Percentiles rank a stretch among this genome's conserved stretches.
Conservation (phyloP, 306 rosid species). For the Sindora glabra region DNA sequence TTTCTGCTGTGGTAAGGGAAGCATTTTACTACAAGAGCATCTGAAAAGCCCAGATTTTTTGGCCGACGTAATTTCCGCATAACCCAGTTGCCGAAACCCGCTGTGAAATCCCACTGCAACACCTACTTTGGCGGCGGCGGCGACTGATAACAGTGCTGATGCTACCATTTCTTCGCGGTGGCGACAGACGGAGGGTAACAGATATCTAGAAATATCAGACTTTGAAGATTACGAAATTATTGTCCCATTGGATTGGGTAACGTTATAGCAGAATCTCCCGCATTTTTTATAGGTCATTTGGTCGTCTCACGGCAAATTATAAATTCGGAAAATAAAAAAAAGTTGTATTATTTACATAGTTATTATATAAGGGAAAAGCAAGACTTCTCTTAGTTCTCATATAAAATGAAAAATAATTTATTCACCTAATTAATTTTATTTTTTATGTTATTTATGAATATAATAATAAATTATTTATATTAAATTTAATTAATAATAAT, state of each 20-base stretch:
- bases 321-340: too few relatives aligned
- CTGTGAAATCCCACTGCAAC: slow-evolving; percentile 13
- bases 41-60: slow-evolving; percentile 19
- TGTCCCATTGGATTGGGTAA: background rate
- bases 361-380: too few relatives aligned
- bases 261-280: background rate
- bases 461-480: too few relatives aligned
- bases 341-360: too few relatives aligned
- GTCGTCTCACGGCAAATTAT: too few relatives aligned
- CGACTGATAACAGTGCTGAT: slow-evolving; percentile 33
- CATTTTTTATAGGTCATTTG: background rate
- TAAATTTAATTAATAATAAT: too few relatives aligned
- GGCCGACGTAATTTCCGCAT: slow-evolving; percentile 2
- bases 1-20: slow-evolving; percentile 15
- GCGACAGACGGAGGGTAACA: slow-evolving; percentile 3
- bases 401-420: too few relatives aligned
- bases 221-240: background rate
- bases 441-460: too few relatives aligned
- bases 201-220: slow-evolving; percentile 24
- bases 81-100: slow-evolving; percentile 26
- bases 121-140: slow-evolving; percentile 28
- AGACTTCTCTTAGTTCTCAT: too few relatives aligned
- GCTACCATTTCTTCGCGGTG: slow-evolving; percentile 40
- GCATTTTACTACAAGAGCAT: slow-evolving; percentile 10
- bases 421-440: too few relatives aligned